Conservation (phyloP, 2,329 filamentous ascomycete genomes). For the Penicillium glabrum region DNA sequence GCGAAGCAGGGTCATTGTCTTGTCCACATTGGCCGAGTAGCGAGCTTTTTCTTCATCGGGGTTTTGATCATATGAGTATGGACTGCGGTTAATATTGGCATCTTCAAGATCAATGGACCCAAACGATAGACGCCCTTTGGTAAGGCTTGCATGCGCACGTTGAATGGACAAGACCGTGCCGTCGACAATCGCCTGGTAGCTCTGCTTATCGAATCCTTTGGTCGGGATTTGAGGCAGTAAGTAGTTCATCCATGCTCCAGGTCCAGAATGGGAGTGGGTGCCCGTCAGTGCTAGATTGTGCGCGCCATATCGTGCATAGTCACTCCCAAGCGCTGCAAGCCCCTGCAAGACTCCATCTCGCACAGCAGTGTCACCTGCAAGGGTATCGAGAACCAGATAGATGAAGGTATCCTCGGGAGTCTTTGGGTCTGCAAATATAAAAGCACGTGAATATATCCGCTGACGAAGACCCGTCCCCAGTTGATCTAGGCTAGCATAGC, state of each 20-base stretch:
- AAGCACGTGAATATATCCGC: constrained; percentile 82
- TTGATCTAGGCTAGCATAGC: constrained; percentile 85
- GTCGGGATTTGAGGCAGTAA: constrained; percentile 88
- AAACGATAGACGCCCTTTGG: constrained; percentile 68
- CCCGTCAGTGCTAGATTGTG: constrained; percentile 87
- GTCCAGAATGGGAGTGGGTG: constrained; percentile 89
- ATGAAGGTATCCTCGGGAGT: constrained; percentile 72
- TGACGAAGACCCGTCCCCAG: constrained; percentile 81
- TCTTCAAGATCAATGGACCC: constrained; percentile 69
- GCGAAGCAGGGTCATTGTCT: constrained; percentile 74
- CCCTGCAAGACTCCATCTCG: constrained; percentile 82
- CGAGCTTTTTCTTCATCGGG: constrained; percentile 70
- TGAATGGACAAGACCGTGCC: constrained; percentile 80
- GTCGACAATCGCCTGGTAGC: constrained; percentile 84
- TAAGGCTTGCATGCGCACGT: constrained; percentile 71
- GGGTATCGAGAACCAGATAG: constrained; percentile 83
- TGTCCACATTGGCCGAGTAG: constrained; percentile 69
- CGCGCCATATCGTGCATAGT: constrained; percentile 72
- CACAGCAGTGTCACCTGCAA: constrained; percentile 85
- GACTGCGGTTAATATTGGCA: constrained; percentile 85
- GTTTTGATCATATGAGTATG: constrained; percentile 85
- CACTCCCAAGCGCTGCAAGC: constrained; percentile 65
- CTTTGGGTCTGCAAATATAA: constrained; percentile 73
- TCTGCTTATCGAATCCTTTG: constrained; percentile 81
- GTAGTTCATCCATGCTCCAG: constrained; percentile 93